Evolutionary conservation across 768 basidiomycete genomes (phyloP).

Genomic region (Boletus rubropictus): DNA sequence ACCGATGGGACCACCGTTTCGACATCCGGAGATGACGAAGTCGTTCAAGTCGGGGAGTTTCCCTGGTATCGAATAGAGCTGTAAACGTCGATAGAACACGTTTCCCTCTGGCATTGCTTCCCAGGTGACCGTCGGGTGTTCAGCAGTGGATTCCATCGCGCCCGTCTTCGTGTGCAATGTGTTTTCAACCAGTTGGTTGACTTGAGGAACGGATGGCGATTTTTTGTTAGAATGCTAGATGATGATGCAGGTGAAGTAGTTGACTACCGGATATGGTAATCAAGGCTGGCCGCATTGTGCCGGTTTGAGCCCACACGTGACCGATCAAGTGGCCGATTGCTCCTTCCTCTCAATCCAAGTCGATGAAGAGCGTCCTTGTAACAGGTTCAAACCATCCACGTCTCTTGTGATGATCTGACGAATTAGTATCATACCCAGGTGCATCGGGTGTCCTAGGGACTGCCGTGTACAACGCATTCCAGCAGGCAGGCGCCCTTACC

Average conservation of each 20-base stretch:
- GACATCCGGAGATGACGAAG: constrained; percentile 75
- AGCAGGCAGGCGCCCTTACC: constrained; percentile 38
- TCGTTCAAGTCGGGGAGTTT: constrained; percentile 75
- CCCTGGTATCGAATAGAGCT: constrained; percentile 76
- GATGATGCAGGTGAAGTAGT: too few species aligned
- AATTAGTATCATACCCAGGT: constrained; percentile 40
- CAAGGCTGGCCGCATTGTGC: too few species aligned
- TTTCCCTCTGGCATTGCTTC: constrained; percentile 83
- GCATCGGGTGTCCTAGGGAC: constrained; percentile 90
- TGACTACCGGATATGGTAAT: constrained; percentile 3
- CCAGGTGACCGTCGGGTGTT: constrained; percentile 82
- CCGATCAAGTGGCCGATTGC: background rate
- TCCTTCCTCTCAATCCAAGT: background rate
- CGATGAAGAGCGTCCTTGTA: constrained; percentile 46
- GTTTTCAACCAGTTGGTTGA: background rate
- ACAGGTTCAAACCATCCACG: constrained; percentile 39
- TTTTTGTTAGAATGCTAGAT: background rate
- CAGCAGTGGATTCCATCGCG: constrained; percentile 37
- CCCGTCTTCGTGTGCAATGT: background rate
- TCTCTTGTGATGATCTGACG: constrained; percentile 11
- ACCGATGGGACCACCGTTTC: constrained; percentile 89
- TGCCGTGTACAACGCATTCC: constrained; percentile 68
- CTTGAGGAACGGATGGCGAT: background rate
- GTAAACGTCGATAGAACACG: constrained; percentile 83
- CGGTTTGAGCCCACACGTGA: too few species aligned